Conservation (phyloP, 345 rosid genomes). For the Anastatica hierochuntica region DNA sequence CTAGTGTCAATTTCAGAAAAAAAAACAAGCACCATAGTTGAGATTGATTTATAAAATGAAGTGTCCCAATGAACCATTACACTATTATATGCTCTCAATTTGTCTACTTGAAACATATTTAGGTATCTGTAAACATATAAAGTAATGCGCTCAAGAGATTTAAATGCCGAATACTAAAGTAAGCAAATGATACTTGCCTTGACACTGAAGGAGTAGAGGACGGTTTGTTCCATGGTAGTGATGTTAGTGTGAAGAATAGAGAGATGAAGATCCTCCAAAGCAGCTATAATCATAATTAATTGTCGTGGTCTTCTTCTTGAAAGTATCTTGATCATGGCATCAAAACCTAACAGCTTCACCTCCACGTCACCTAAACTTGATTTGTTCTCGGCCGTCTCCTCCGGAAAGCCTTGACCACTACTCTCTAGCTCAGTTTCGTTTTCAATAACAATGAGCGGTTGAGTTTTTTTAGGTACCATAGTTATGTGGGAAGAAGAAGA, state of each 20-base stretch:
- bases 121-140: no score
- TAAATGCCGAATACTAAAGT: no score
- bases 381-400: constrained; percentile 82
- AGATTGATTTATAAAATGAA: no score
- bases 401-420: constrained; percentile 28
- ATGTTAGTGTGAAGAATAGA: constrained; percentile 84
- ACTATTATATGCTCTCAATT: no score
- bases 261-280: constrained; percentile 87
- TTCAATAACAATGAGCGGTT: constrained; percentile 13
- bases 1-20: no score
- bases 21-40: no score
- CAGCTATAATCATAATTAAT: constrained; percentile 68
- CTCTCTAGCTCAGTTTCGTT: constrained; percentile 15
- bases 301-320: constrained; percentile 91
- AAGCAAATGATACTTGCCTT: constrained; percentile 40
- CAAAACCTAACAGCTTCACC: constrained; percentile 84
- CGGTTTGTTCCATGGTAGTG: constrained; percentile 93
- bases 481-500: constrained; percentile 23
- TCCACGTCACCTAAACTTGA: constrained; percentile 82
- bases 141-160: no score
- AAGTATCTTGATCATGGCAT: constrained; percentile 88
- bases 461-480: constrained; percentile 2
- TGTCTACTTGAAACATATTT: no score
- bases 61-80: no score
- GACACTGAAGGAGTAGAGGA: constrained; percentile 87